Percentiles rank a stretch among this genome's conserved stretches.
These are phyloP conservation scores for Plantago coronopus DNA, from an alignment of 305 asterid species.

Conservation along the genomic window DNA sequence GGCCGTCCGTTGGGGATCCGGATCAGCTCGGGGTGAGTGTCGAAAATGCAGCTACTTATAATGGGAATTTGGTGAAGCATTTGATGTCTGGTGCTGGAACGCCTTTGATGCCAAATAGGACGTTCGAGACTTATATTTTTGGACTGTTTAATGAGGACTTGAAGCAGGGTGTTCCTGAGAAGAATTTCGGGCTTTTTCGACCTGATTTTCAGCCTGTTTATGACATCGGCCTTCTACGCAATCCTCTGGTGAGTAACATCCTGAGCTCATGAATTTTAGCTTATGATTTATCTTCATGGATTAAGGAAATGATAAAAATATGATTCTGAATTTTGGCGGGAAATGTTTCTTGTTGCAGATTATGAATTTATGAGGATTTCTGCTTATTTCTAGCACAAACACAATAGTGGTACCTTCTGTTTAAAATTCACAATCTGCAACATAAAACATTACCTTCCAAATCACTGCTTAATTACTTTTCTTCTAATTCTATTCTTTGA, in stretches of 20 bases:
- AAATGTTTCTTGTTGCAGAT: too few relatives aligned
- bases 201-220: constrained; percentile 53
- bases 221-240: constrained; percentile 40
- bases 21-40: constrained; percentile 31
- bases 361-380: too few relatives aligned
- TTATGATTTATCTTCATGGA: too few relatives aligned
- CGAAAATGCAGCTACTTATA: constrained; percentile 39
- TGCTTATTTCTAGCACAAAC: too few relatives aligned
- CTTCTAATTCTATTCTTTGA: too few relatives aligned
- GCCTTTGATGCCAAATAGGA: constrained; percentile 51
- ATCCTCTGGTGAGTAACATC: constrained; percentile 24
- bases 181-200: constrained; percentile 46
- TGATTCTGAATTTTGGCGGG: too few relatives aligned
- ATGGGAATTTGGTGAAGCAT: constrained; percentile 36
- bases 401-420: too few relatives aligned
- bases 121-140: constrained; percentile 44
- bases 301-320: too few relatives aligned
- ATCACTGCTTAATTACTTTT: too few relatives aligned
- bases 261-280: too few relatives aligned
- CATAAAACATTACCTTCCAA: too few relatives aligned
- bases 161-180: constrained; percentile 38
- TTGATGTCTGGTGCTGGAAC: constrained; percentile 43
- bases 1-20: constrained; percentile 61
- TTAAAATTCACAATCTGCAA: too few relatives aligned
- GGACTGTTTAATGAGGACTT: constrained; percentile 45